Conservation (phyloP, 2,329 filamentous ascomycete species). For the Monosporascus sp. region DNA sequence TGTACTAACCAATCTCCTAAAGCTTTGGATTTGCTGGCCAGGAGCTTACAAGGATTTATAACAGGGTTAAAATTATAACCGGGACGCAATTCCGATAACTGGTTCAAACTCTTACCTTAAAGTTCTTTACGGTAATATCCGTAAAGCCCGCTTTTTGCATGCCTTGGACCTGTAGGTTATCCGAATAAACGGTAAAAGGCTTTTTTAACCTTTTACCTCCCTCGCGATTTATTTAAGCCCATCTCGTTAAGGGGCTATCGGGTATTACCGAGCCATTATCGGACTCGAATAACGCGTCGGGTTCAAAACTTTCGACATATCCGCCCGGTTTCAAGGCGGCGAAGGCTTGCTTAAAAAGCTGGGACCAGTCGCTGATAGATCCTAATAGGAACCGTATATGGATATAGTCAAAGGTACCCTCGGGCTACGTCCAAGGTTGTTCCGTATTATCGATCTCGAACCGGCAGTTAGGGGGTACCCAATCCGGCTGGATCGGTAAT, state of each 20-base stretch:
- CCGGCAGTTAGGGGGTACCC: conserved; percentile 42
- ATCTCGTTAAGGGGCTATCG: not conserved
- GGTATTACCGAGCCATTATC: conserved; percentile 15
- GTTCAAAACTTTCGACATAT: conserved; percentile 21
- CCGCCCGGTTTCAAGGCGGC: conserved; percentile 16
- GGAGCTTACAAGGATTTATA: not conserved
- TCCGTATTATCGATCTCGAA: conserved; percentile 50
- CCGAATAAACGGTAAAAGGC: not conserved
- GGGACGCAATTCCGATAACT: not conserved
- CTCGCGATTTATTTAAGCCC: not conserved
- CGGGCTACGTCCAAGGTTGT: conserved; percentile 36
- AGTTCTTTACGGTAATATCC: not conserved
- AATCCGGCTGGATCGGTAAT: conserved; percentile 17
- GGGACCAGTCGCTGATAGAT: conserved; percentile 34
- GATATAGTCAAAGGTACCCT: conserved; percentile 44
- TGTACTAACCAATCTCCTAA: not conserved
- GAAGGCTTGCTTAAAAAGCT: conserved; percentile 10
- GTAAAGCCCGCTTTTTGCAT: not conserved
- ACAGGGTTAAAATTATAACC: not conserved
- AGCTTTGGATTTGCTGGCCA: not conserved
- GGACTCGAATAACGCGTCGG: conserved; percentile 11
- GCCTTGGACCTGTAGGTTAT: not conserved
- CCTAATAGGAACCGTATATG: conserved; percentile 41
- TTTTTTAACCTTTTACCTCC: not conserved
- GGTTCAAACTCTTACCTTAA: not conserved